phyloP scores from a whole-genome alignment of 371 early-diverging fungal species.

The Syncephalis fuscata region DNA sequence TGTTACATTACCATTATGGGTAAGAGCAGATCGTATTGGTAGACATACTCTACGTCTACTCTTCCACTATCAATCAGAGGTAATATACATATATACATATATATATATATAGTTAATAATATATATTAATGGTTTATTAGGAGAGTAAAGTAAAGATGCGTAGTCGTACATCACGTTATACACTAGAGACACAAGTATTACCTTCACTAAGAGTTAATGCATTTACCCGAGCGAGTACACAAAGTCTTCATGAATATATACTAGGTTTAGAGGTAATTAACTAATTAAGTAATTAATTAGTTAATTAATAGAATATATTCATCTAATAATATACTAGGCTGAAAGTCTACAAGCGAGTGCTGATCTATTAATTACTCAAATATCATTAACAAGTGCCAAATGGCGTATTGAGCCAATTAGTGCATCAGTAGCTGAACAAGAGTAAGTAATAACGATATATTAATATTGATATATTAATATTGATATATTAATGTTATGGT shows the following conservation, averaged over 20 bases:
- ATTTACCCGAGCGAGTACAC: conserved; percentile 73
- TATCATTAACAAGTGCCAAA: conserved; percentile 48
- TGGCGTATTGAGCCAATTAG: conserved; percentile 33
- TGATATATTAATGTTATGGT: no score
- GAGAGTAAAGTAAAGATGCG: conserved; percentile 15
- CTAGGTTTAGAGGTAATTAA: conserved; percentile 67
- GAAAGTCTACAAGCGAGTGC: conserved; percentile 47
- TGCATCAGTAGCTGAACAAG: background rate
- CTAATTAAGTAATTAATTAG: background rate
- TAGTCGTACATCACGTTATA: conserved; percentile 44
- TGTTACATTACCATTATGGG: conserved; percentile 65
- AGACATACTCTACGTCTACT: conserved; percentile 57
- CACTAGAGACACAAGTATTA: conserved; percentile 38
- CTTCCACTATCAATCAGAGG: conserved; percentile 52
- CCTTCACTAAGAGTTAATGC: conserved; percentile 86
- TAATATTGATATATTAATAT: no score
- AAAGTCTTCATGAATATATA: conserved; percentile 55
- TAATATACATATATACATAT: conserved; percentile 6
- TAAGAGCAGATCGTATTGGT: conserved; percentile 83
- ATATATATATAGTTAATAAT: no score
- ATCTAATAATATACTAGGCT: conserved; percentile 24
- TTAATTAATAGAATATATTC: background rate
- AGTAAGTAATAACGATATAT: no score
- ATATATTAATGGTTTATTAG: no score
- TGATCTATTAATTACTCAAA: conserved; percentile 43